Evolutionary conservation across 176 grass and related monocot species (phyloP).

Genomic region (sorghum (Sorghum bicolor)): Sorghum_bicolor_NCBIv3 NC_012879.2:2598001-2598500

Average conservation of each 20-base stretch:
- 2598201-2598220: background rate
- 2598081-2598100: background rate
- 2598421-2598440: slow-evolving; percentile 59
- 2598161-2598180: slow-evolving; percentile 5
- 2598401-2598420: slow-evolving; percentile 46
- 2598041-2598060: too few relatives aligned
- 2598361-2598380: slow-evolving; percentile 8
- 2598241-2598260: background rate
- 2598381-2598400: slow-evolving; percentile 5
- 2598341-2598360: background rate
- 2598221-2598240: background rate
- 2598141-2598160: background rate
- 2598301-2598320: slow-evolving; percentile 1
- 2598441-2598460: slow-evolving; percentile 52
- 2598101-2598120: background rate
- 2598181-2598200: slow-evolving; percentile 16
- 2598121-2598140: background rate
- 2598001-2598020: background rate
- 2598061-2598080: background rate
- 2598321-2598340: background rate
- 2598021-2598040: too few relatives aligned
- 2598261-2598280: background rate
- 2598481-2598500: background rate
- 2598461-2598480: slow-evolving; percentile 54
- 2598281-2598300: slow-evolving; percentile 11